Conservation (phyloP, 768 basidiomycete genomes). For the Multifurca ochricompacta region DNA sequence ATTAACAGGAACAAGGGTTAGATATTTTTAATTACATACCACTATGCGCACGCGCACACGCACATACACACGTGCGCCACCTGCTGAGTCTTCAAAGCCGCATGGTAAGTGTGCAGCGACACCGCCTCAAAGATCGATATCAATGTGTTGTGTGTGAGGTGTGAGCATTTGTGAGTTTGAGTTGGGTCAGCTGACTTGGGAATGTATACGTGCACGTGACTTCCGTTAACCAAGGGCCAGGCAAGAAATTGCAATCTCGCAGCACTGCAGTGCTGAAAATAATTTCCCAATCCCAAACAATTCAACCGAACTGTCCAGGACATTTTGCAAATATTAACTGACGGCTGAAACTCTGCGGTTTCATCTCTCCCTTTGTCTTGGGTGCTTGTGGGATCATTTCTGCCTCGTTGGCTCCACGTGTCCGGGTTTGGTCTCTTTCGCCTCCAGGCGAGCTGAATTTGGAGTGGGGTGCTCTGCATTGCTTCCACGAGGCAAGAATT, state of each 20-base stretch:
- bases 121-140: constrained; percentile 12
- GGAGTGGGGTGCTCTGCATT: constrained; percentile 10
- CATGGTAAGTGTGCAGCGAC: constrained; percentile 17
- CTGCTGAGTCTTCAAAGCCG: too few relatives aligned
- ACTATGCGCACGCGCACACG: too few relatives aligned
- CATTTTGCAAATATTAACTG: background rate
- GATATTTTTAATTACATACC: too few relatives aligned
- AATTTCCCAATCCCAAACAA: too few relatives aligned
- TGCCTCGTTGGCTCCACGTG: constrained; percentile 17
- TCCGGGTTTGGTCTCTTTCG: background rate
- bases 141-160: constrained; percentile 1
- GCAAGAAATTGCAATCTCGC: too few relatives aligned
- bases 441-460: background rate
- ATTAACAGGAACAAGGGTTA: too few relatives aligned
- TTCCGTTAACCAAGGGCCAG: background rate
- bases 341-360: background rate
- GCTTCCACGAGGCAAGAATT: constrained; percentile 18
- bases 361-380: too few relatives aligned
- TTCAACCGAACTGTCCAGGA: background rate
- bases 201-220: background rate
- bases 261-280: too few relatives aligned
- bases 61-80: too few relatives aligned
- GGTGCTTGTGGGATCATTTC: background rate
- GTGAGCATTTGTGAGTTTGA: too few relatives aligned
- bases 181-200: background rate